These are phyloP conservation scores for Microcera coccophila DNA, from an alignment of 2,329 filamentous ascomycete genomes.

Conservation along the genomic window DNA sequence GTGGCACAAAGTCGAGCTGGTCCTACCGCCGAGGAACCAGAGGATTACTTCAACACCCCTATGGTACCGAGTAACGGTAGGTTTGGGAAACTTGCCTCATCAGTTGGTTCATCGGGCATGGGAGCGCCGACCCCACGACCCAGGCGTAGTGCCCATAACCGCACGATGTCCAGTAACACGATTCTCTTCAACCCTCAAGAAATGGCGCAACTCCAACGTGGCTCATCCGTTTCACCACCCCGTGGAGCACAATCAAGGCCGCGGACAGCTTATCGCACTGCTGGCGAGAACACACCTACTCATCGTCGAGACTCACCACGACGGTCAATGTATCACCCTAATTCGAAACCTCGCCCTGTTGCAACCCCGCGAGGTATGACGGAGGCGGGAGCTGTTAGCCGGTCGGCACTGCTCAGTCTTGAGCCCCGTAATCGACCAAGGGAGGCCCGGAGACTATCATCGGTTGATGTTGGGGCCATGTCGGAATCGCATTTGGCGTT, in stretches of 20 bases:
- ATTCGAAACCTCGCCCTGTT: constrained; percentile 55
- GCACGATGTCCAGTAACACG: constrained; percentile 76
- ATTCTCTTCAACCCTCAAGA: constrained; percentile 75
- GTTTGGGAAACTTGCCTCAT: constrained; percentile 36
- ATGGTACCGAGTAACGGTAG: constrained; percentile 32
- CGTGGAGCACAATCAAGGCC: constrained; percentile 31
- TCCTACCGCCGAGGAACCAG: constrained; percentile 32
- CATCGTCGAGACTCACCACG: constrained; percentile 45
- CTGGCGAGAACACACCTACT: constrained; percentile 35
- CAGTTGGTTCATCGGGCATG: constrained; percentile 30
- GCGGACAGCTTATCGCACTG: constrained; percentile 35
- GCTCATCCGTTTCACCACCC: constrained; percentile 43
- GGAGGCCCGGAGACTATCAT: constrained; percentile 49
- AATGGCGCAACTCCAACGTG: constrained; percentile 33
- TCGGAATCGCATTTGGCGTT: constrained; percentile 59
- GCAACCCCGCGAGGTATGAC: constrained; percentile 41
- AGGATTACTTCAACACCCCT: constrained; percentile 55
- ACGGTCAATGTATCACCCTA: constrained; percentile 39
- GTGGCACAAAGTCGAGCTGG: constrained; percentile 32
- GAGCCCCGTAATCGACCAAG: constrained; percentile 42
- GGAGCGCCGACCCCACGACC: constrained; percentile 31
- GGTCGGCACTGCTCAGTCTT: constrained; percentile 48
- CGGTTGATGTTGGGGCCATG: constrained; percentile 69
- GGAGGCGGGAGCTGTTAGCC: constrained; percentile 34
- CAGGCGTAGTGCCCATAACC: constrained; percentile 54